Conservation (phyloP, 352 stramenopile genomes). For the Chloridella minuta region DNA sequence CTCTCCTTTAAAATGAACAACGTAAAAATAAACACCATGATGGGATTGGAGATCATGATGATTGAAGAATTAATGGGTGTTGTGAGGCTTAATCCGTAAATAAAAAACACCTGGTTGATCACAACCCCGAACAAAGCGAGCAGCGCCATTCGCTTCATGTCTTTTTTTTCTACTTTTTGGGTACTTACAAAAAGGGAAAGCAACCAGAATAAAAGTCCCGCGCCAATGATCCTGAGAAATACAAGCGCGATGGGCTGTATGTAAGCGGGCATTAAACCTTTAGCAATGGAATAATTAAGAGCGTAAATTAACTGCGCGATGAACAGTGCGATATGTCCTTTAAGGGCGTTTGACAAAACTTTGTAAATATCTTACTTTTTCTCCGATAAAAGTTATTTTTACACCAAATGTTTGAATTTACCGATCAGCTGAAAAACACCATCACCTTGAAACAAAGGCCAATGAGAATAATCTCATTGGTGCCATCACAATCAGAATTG, state of each 20-base stretch:
- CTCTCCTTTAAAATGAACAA: background rate
- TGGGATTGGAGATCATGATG: background rate
- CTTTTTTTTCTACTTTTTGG: background rate
- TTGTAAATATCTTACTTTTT: slow-evolving; percentile 1
- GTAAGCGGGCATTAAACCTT: background rate
- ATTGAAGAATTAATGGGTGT: background rate
- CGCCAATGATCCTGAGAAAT: background rate
- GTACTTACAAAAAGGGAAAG: background rate
- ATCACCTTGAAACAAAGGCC: background rate
- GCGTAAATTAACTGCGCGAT: background rate
- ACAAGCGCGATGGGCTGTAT: background rate
- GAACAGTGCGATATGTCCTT: background rate
- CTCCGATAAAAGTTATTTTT: background rate
- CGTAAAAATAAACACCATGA: background rate
- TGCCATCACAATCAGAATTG: background rate
- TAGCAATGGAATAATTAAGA: background rate
- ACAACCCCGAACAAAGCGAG: background rate
- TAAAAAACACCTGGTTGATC: background rate
- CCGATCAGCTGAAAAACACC: background rate
- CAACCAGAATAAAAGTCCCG: background rate
- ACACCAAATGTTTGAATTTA: background rate
- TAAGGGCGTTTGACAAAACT: background rate
- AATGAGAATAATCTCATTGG: background rate
- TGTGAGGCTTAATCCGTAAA: background rate
- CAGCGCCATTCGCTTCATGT: background rate